Evolutionary conservation across 768 basidiomycete genomes (phyloP), one percentile per base, ranked within the genome.

Genomic region (Boletus tomentosulus): DNA sequence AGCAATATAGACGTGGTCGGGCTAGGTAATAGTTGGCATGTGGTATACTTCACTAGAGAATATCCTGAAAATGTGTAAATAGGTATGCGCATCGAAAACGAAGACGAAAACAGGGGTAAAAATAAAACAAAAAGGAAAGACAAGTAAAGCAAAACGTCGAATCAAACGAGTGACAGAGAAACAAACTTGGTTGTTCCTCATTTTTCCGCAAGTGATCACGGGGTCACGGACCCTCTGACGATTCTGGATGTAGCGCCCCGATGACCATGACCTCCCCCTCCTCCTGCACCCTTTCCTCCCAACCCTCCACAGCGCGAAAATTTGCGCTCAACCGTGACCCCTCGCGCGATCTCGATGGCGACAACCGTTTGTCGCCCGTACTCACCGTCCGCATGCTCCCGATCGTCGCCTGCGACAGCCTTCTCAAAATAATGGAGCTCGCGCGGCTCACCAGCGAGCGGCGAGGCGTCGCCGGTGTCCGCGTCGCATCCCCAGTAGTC

Each of bases 401-500:
- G 6, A 35, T 46, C 22, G 56, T 61, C 51, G 65, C 59, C 45
- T 57, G 59, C 48, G 66, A 66, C 43, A 63, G 24, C 45, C 64
- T 60, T 15, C 57, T 57, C 19, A 69, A 35, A 10, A 69, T 51
- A 9, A 65, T 54, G 38, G 67, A 67, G 10, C 68, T 66, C 25
- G 66, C 68, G 10, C 60, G 65, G 6, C 62, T 66, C 33, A 69
- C 57, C 44, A 62, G 58, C 47, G 66, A 70, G 5, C 46, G 33
- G 3, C 48, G 43, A 1, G 60, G 45, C 3, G 47, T 46, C 48
- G 5, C 41, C n/a, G 15, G 19, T 6, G 33, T 39, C 24, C 12
- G 12, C 38, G 39, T 39, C 8, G 3, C 11, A 4, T 45, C 51
- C 53, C n/a, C n/a, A n/a, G n/a, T n/a, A n/a, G 51, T 59, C 45